Evolutionary conservation across 2,329 filamentous ascomycete genomes (phyloP), one percentile per base, ranked within the genome.

Genomic region (Colletotrichum ledebouriae): DNA sequence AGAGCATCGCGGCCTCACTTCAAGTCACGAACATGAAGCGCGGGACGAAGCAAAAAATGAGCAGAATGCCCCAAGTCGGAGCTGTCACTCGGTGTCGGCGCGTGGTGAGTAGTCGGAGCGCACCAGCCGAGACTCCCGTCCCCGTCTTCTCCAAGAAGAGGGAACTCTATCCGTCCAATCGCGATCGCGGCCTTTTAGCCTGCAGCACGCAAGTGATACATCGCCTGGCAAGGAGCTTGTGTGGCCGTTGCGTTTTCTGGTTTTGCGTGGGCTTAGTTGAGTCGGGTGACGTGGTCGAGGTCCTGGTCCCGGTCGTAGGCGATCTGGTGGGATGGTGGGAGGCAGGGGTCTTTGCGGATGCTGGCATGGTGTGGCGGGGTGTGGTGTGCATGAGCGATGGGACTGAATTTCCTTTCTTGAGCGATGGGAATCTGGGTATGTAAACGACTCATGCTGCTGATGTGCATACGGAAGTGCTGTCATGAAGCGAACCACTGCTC

Each of bases 291-390:
- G 49, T 52, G 49, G 49, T 33, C 47, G 20, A 20, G 10, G 33
- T 2, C 29, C 29, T 9, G 29, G 7, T 29, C 29, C 29, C 7
- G 29, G 29, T 29, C 37, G 33, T 25, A 25, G 17, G 6, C 42
- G 22, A 55, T 68, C 55, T 58, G 34, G 37, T 50, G 64, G 59
- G 64, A 58, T 55, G 52, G 52, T 39, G n/a, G 59, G 42, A 63
- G 42, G 33, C 44, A 47, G 62, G 60, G 60, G 60, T 47, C 57
- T 33, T 42, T 15, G 34, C 44, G 13, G 9, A 15, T 68, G 52
- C 53, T 46, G 64, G 64, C 46, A 59, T 57, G 60, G 25, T 17
- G 39, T 33, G 22, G 44, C 17, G 25, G 42, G 39, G 56, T 29
- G 33, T 50, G 33, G 47, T 20, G 39, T 61, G 46, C 53, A 42